These are phyloP conservation scores for Kwoniella newhampshirensis DNA, from an alignment of 768 basidiomycete genomes.

Conservation along the genomic window DNA sequence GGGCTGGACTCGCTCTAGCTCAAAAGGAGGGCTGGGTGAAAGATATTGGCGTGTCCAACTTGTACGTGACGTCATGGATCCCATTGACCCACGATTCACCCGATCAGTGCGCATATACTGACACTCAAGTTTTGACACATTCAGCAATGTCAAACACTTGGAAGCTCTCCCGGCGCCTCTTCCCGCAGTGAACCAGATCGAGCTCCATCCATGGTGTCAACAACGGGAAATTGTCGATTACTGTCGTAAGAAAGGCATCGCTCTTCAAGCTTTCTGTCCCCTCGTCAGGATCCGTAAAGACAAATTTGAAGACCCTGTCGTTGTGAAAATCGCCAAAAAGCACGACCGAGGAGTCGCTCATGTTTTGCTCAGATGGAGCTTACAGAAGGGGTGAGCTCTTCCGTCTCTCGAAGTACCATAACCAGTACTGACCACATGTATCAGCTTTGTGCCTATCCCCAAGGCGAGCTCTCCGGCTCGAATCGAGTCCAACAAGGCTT, in stretches of 20 bases:
- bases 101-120: background rate
- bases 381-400: conserved; percentile 56
- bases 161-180: conserved; percentile 36
- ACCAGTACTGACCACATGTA: background rate
- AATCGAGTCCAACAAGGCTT: conserved; percentile 14
- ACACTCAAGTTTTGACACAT: background rate
- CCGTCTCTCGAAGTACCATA: background rate
- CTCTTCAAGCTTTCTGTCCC: conserved; percentile 53
- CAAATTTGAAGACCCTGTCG: conserved; percentile 34
- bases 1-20: conserved; percentile 37
- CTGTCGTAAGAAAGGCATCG: conserved; percentile 63
- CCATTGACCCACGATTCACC: too few relatives aligned
- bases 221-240: conserved; percentile 74
- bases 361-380: conserved; percentile 57
- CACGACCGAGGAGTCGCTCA: conserved; percentile 53
- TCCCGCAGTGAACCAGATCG: conserved; percentile 50
- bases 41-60: conserved; percentile 51
- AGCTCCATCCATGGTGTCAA: conserved; percentile 63
- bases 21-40: conserved; percentile 48
- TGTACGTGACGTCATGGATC: too few relatives aligned
- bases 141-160: conserved; percentile 49
- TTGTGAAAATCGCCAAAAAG: conserved; percentile 39
- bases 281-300: conserved; percentile 59
- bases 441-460: conserved; percentile 22
- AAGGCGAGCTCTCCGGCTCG: conserved; percentile 12